A percentile compares a stretch with the other conserved stretches of the same genome.
These are phyloP conservation scores for Gryganskiella cystojenkinii DNA, from an alignment of 192 early-diverging fungal genomes.

Conservation along the genomic window DNA sequence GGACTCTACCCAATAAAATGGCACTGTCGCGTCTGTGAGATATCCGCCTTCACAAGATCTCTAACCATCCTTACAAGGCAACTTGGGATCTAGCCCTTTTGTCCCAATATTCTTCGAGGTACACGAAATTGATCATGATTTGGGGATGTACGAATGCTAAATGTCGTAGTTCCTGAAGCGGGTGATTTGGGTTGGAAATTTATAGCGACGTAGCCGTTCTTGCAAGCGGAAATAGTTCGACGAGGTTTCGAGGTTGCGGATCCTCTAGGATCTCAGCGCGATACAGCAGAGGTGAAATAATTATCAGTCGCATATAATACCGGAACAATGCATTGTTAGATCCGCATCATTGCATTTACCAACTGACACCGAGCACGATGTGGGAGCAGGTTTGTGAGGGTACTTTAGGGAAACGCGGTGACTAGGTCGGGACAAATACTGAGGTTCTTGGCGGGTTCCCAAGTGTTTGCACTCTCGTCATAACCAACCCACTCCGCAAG, in stretches of 20 bases:
- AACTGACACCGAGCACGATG: no score
- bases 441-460: no score
- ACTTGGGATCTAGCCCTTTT: conserved; percentile 18
- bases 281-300: background rate
- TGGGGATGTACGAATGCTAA: background rate
- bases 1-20: no score
- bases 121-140: background rate
- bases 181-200: background rate
- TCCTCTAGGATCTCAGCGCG: background rate
- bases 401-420: no score
- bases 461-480: no score
- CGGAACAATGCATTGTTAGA: background rate
- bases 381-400: no score
- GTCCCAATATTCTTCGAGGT: background rate
- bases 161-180: background rate
- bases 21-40: background rate
- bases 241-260: background rate
- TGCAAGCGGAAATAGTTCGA: background rate
- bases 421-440: no score
- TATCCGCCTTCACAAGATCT: background rate
- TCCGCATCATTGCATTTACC: background rate
- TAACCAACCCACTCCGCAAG: no score
- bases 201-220: background rate
- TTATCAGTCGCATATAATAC: background rate
- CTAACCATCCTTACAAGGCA: background rate